These are phyloP conservation scores for Candida bentonensis DNA, from an alignment of 805 yeast species.

Conservation along the genomic window DNA sequence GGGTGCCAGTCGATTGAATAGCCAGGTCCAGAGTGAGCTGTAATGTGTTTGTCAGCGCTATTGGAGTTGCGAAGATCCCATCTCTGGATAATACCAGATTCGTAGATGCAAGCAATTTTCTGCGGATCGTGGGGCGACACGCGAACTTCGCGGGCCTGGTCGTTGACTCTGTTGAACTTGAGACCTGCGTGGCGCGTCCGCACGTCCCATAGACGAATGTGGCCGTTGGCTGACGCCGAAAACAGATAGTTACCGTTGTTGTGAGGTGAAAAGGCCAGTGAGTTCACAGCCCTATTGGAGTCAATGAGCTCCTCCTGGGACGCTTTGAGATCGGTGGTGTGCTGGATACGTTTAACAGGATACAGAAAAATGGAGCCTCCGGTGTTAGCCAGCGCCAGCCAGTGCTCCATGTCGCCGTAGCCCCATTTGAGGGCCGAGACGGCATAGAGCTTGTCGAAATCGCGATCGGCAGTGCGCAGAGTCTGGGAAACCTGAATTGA, in stretches of 20 bases:
- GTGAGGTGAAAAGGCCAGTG: constrained; percentile 57
- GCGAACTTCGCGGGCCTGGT: constrained; percentile 48
- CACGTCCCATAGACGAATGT: constrained; percentile 71
- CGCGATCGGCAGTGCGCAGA: constrained; percentile 8
- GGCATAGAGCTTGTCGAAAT: constrained; percentile 15
- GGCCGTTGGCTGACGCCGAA: constrained; percentile 66
- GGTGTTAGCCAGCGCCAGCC: constrained; percentile 18
- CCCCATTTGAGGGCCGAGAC: constrained; percentile 24
- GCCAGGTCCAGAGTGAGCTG: constrained; percentile 89
- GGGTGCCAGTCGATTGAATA: constrained; percentile 83
- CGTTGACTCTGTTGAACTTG: constrained; percentile 50
- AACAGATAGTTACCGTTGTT: constrained; percentile 32
- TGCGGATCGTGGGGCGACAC: constrained; percentile 40
- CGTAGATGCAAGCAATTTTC: constrained; percentile 67
- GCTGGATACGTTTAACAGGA: constrained; percentile 11
- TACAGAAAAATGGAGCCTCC: constrained; percentile 22
- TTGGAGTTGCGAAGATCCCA: constrained; percentile 70
- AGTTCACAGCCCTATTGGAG: constrained; percentile 32
- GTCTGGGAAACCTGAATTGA: constrained; percentile 9
- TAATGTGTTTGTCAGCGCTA: constrained; percentile 53
- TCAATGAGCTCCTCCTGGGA: constrained; percentile 5
- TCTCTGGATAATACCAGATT: constrained; percentile 73
- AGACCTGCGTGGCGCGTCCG: constrained; percentile 36
- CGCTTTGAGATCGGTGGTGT: constrained; percentile 3
- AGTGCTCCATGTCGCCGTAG: constrained; percentile 9